phyloP scores from a whole-genome alignment of 2,329 filamentous ascomycete genomes.

The Pseudofabraea citricarpa region DNA sequence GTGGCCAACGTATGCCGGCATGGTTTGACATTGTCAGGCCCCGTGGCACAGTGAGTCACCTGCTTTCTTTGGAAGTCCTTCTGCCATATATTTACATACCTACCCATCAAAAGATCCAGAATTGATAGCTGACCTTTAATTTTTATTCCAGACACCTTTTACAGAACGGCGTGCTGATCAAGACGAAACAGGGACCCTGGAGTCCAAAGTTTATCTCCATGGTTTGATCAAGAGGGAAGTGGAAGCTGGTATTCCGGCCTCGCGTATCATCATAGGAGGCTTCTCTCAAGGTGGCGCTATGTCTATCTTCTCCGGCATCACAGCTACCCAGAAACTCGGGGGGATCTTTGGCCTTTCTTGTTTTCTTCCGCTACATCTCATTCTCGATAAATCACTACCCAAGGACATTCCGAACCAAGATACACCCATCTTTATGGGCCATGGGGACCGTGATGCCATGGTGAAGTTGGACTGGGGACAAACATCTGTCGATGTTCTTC shows the following conservation, averaged over 20 bases:
- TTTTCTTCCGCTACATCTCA: constrained; percentile 70
- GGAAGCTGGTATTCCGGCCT: constrained; percentile 71
- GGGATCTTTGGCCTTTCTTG: constrained; percentile 82
- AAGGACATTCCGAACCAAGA: constrained; percentile 59
- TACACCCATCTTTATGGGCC: constrained; percentile 84
- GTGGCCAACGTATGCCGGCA: constrained; percentile 75
- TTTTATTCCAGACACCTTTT: no score
- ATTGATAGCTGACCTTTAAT: no score
- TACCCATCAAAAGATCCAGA: no score
- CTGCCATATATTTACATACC: no score
- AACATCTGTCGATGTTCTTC: constrained; percentile 61
- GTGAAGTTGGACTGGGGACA: constrained; percentile 67
- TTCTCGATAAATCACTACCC: constrained; percentile 52
- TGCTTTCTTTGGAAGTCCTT: constrained; percentile 21
- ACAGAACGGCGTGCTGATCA: no score
- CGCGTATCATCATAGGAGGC: constrained; percentile 80
- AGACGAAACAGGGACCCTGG: constrained; percentile 70
- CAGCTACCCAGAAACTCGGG: constrained; percentile 67
- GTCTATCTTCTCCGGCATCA: constrained; percentile 75
- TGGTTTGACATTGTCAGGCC: constrained; percentile 75
- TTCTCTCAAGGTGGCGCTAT: constrained; percentile 89
- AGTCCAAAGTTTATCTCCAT: constrained; percentile 72
- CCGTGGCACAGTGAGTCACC: constrained; percentile 18
- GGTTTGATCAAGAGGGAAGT: constrained; percentile 76
- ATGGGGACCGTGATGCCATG: constrained; percentile 73